These are phyloP conservation scores for Volvox carteri DNA, from an alignment of 163 green algal species.

Conservation along the genomic window DNA sequence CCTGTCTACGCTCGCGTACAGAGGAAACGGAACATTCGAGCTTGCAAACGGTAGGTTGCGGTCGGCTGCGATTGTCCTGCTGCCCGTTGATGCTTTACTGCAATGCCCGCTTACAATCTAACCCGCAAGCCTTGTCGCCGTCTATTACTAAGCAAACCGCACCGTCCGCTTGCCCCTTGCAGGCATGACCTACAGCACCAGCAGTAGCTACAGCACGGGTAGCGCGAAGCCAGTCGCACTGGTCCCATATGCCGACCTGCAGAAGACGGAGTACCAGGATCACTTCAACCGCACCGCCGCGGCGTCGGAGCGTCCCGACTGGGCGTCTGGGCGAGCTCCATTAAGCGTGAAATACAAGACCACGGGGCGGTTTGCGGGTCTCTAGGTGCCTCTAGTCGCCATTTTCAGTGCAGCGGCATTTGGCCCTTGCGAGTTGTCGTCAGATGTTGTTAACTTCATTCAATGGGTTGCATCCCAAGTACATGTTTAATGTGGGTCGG, in stretches of 20 bases:
- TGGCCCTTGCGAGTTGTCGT: too few species aligned
- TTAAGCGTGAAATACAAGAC: constrained; percentile 27
- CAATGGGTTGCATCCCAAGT: too few species aligned
- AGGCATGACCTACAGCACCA: constrained; percentile 47
- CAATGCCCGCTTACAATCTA: too few species aligned
- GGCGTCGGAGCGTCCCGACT: constrained; percentile 24
- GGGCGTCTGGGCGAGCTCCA: constrained; percentile 29
- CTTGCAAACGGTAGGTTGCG: constrained; percentile 32
- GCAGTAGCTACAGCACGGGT: background rate
- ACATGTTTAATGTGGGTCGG: too few species aligned
- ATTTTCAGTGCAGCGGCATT: too few species aligned
- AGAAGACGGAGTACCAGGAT: constrained; percentile 52
- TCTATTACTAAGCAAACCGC: background rate
- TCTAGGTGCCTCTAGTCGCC: too few species aligned
- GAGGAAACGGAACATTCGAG: constrained; percentile 41
- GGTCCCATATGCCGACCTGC: constrained; percentile 29
- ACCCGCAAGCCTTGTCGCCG: too few species aligned
- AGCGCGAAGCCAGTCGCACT: constrained; percentile 42
- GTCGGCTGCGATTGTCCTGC: too few species aligned
- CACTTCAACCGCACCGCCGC: constrained; percentile 29
- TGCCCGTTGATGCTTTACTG: too few species aligned
- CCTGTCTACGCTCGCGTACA: constrained; percentile 15
- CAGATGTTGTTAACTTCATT: too few species aligned
- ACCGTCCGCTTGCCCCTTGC: background rate
- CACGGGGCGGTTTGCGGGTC: constrained; percentile 21